A percentile compares a stretch with the other conserved stretches of the same genome.
These are phyloP conservation scores for Chrysoporthe puriensis DNA, from an alignment of 2,329 filamentous ascomycete genomes.

Conservation along the genomic window DNA sequence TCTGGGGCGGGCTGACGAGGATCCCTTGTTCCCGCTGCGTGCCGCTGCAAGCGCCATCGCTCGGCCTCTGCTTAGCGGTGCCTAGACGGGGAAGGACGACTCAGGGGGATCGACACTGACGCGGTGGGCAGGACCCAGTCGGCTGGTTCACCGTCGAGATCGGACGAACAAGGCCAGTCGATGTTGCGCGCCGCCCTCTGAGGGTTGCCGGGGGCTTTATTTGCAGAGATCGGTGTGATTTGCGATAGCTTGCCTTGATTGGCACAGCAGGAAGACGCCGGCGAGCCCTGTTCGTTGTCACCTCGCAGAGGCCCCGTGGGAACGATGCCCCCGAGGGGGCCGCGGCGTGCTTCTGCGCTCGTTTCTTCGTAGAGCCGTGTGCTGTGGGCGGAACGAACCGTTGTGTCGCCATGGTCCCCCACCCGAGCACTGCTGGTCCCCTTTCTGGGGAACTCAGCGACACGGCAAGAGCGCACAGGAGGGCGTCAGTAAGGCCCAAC, in stretches of 20 bases:
- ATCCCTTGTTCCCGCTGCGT: background rate
- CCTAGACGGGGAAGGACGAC: conserved; percentile 12
- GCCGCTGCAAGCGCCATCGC: conserved; percentile 3
- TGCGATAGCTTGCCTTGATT: background rate
- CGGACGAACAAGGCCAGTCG: conserved; percentile 4
- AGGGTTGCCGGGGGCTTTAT: background rate
- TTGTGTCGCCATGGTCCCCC: background rate
- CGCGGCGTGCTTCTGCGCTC: background rate
- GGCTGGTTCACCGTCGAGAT: conserved; percentile 16
- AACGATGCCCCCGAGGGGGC: background rate
- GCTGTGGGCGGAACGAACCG: conserved; percentile 1
- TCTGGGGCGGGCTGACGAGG: background rate
- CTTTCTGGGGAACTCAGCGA: background rate
- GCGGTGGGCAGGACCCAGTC: background rate
- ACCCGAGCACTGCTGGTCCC: background rate
- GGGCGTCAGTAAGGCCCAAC: background rate
- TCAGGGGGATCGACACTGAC: conserved; percentile 16
- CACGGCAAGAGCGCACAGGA: background rate
- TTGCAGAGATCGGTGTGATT: background rate
- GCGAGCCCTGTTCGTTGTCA: background rate
- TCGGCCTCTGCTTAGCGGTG: conserved; percentile 1
- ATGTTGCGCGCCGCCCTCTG: background rate
- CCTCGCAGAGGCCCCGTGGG: background rate
- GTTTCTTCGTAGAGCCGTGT: background rate
- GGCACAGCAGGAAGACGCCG: background rate